Evolutionary conservation across 2,329 filamentous ascomycete genomes (phyloP), one percentile per base, ranked within the genome.

Genomic region (Neonectria hederae): DNA sequence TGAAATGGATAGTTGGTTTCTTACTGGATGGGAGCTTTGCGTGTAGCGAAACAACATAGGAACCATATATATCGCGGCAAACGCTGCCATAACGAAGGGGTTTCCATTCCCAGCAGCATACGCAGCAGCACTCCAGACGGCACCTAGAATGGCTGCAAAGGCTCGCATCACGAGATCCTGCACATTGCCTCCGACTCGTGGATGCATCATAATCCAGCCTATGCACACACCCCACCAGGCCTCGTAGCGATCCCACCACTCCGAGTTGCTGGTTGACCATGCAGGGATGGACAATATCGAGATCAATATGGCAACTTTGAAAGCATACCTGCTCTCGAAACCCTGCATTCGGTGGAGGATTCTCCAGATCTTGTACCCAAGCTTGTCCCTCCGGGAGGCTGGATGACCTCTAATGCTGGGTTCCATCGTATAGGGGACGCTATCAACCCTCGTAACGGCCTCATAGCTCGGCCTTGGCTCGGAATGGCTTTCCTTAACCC

Each of bases 221-320:
- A 86, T 82, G 14, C 84, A 80, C 2, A 88, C 85, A 13, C 82
- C 83, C 86, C 87, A 89, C 87, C 87, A 89, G 10, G 76, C 80
- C 59, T 87, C 83, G 57, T 86, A 82, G 8, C 78, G 65, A 72
- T 87, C 82, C 84, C 85, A 88, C 87, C 86, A 89, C 2, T 56
- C 67, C 42, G 78, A 75, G 59, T 80, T 81, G 11, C 76, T 66
- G 7, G 73, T 62, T 1, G 87, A 71, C 80, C 86, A 89, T 3
- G 84, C 84, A 5, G 87, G 86, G 21, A 88, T 74, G 0, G 86
- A 82, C 5, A 89, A 75, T 0, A 86, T 71, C 0, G 82, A 82
- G 2, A 82, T 86, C 17, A 85, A 79, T 7, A 86, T 70, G 21
- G 82, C 82, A 10, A 86, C 84, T 72, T 88, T 89, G 48, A 88